Evolutionary conservation across 768 basidiomycete genomes (phyloP), one percentile per base, ranked within the genome.

Genomic region (Boletus reticulatus): DNA sequence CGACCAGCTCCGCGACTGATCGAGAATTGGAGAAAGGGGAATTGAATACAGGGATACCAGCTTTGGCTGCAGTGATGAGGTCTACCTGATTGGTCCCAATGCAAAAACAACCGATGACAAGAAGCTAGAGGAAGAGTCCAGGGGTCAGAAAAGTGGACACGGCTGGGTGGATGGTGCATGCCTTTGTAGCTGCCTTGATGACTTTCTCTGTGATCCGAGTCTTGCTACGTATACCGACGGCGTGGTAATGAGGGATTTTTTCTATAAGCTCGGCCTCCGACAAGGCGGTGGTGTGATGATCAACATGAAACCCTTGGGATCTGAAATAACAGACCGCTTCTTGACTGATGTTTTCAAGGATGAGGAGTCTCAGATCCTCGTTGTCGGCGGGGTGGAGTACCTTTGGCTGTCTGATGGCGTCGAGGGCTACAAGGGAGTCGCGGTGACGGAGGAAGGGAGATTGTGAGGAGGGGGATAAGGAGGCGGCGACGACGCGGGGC

Each of bases 71-170:
- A 4, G 89, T 84, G 48, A 69, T 57, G 44, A 99, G 85, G 69
- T 98, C 94, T 61, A 98, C 97, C 73, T 98, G 97, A 74, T 98
- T 98, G 50, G 93, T 95, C 48, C 97, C 97, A 61, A 99, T 99
- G 76, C 97, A 99, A 82, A 99, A 99, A 73, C 97, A 99, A 12
- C 97, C 96, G 59, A 98, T 93, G 67, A 88, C 92, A 13, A 98
- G 82, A 44, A 99, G 88, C 94, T 99, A 66, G 45, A 55, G 27
- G 43, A 45, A 22, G 6, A 5, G 20, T 37, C 19, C 19, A 19
- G 24, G 22, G 31, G 12, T 19, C 56, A 37, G 65, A 50, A 39
- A 19, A 32, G 41, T 16, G 31, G 51, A 37, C 37, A 19, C 12
- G 31, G 44, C 6, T 19, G 39, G 32, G 27, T 14, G 50, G 32